Percentiles rank a stretch among this genome's conserved stretches.
These are phyloP conservation scores for Pseudonitzschia pungens DNA, from an alignment of 108 stramenopile species.

Conservation along the genomic window DNA sequence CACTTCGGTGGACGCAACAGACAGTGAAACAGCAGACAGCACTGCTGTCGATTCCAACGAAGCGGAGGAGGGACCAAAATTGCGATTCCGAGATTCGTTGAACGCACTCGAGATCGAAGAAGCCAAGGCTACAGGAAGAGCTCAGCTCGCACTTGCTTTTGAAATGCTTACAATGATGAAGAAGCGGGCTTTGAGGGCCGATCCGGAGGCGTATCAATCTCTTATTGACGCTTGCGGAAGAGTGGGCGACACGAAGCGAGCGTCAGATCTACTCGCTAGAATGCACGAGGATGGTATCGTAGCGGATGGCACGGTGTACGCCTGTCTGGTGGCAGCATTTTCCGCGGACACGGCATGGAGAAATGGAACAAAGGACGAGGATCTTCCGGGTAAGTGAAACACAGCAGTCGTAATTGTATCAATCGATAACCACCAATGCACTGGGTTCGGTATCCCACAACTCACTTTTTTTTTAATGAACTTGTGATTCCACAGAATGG, in stretches of 20 bases:
- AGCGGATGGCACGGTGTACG: slow-evolving; percentile 83
- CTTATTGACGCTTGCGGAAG: slow-evolving; percentile 85
- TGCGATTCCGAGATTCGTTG: slow-evolving; percentile 73
- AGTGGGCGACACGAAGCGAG: slow-evolving; percentile 82
- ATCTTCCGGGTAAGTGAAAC: slow-evolving; percentile 69
- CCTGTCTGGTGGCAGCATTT: slow-evolving; percentile 82
- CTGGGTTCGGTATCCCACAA: neutral
- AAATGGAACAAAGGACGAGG: slow-evolving; percentile 55
- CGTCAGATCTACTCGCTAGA: slow-evolving; percentile 64
- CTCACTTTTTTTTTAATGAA: neutral
- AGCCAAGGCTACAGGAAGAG: slow-evolving; percentile 74
- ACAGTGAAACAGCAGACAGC: slow-evolving; percentile 17
- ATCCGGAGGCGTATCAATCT: slow-evolving; percentile 80
- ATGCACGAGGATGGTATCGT: slow-evolving; percentile 91
- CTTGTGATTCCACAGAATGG: slow-evolving; percentile 47
- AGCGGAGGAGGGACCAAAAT: slow-evolving; percentile 37
- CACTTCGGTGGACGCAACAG: slow-evolving; percentile 20
- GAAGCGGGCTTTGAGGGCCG: slow-evolving; percentile 68
- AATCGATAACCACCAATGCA: too few relatives aligned
- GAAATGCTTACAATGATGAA: slow-evolving; percentile 88
- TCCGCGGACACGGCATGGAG: slow-evolving; percentile 80
- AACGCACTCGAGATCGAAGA: slow-evolving; percentile 76
- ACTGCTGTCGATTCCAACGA: slow-evolving; percentile 39
- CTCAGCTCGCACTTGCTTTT: slow-evolving; percentile 73
- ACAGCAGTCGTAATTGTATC: too few relatives aligned